Conservation (phyloP, 2,329 filamentous ascomycete species). For the Neoarthrinium moseri region DNA sequence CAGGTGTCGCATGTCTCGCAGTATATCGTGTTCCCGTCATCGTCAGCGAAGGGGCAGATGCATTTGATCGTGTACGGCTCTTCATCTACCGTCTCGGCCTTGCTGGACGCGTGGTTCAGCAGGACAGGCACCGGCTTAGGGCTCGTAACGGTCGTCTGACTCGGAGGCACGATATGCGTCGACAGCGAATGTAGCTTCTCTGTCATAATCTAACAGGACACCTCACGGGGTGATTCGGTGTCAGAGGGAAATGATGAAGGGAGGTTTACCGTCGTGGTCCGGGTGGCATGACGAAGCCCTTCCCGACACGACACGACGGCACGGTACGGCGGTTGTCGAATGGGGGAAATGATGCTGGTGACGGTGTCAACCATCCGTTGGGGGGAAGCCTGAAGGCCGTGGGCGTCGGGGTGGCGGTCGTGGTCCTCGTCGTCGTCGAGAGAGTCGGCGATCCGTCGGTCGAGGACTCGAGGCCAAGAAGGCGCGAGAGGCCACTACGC, state of each 20-base stretch:
- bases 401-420: background rate
- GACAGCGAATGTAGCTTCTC: conserved; percentile 54
- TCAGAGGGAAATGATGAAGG: conserved; percentile 21
- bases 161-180: conserved; percentile 55
- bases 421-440: background rate
- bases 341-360: background rate
- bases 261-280: conserved; percentile 48
- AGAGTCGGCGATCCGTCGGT: background rate
- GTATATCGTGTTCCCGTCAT: conserved; percentile 96
- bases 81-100: conserved; percentile 64
- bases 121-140: conserved; percentile 34
- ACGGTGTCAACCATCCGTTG: conserved; percentile 3
- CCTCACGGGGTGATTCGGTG: conserved; percentile 35
- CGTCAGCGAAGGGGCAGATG: conserved; percentile 89
- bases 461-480: conserved; percentile 9
- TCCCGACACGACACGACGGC: conserved; percentile 33
- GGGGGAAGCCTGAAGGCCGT: background rate
- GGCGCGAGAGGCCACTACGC: conserved; percentile 12
- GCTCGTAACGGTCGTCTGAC: conserved; percentile 44
- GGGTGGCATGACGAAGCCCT: conserved; percentile 57
- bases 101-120: conserved; percentile 40
- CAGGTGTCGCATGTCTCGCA: conserved; percentile 96
- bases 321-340: conserved; percentile 6
- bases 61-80: conserved; percentile 96
- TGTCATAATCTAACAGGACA: conserved; percentile 58